phyloP scores from a whole-genome alignment of 768 basidiomycete species.

The Roridomyces roridus region DNA sequence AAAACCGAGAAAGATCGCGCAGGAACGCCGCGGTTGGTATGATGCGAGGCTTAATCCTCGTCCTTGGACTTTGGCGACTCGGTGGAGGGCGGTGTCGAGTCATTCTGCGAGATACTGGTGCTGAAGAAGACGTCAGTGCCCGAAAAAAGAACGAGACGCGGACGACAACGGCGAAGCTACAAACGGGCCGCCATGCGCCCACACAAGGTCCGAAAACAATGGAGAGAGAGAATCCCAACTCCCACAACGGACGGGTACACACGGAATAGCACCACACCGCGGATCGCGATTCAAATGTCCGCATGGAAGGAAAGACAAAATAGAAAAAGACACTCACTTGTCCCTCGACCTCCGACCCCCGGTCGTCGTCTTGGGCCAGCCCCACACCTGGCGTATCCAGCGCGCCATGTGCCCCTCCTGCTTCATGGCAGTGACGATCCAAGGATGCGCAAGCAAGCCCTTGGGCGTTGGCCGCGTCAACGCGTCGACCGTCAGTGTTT shows the following conservation, averaged over 20 bases:
- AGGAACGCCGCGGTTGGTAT: neutral
- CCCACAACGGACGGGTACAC: no score
- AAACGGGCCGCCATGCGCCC: no score
- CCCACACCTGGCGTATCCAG: slow-evolving; percentile 89
- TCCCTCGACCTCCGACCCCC: slow-evolving; percentile 46
- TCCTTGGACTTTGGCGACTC: neutral
- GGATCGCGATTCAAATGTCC: no score
- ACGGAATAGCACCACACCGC: no score
- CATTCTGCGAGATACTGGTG: slow-evolving; percentile 7
- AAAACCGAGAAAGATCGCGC: neutral
- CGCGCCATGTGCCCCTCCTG: slow-evolving; percentile 88
- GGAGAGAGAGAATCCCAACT: neutral
- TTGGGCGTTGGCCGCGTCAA: slow-evolving; percentile 77
- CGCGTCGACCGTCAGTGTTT: slow-evolving; percentile 75
- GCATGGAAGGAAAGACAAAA: no score
- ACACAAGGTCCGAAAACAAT: neutral
- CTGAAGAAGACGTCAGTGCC: neutral
- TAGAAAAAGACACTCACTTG: slow-evolving; percentile 37
- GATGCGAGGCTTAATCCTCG: neutral
- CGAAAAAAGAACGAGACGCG: no score
- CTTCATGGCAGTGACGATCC: slow-evolving; percentile 79
- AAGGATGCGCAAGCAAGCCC: slow-evolving; percentile 84
- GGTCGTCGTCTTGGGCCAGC: slow-evolving; percentile 61
- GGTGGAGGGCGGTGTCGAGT: slow-evolving; percentile 10
- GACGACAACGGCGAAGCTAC: no score